Percentiles rank a stretch among this genome's conserved stretches.
Evolutionary conservation across 202 grass and related monocot genomes (phyloP).

Genomic region (Hordeum pubiflorum): DNA sequence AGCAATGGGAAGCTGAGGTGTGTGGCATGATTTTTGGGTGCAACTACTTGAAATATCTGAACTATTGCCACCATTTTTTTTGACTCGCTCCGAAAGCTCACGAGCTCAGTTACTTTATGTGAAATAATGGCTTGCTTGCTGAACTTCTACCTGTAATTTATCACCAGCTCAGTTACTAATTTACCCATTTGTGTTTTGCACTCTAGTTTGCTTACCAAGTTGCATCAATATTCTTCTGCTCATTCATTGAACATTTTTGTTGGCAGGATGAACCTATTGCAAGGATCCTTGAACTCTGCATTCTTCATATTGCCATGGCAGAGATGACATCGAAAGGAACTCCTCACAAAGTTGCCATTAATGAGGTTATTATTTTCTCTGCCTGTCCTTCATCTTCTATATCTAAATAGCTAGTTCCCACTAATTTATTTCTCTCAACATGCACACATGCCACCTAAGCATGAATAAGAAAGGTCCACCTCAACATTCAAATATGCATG

Average conservation of each 20-base stretch:
- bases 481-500: too few relatives aligned
- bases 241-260: not conserved
- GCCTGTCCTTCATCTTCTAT: not conserved
- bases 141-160: not conserved
- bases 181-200: not conserved
- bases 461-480: too few relatives aligned
- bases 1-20: not conserved
- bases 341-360: conserved; percentile 86
- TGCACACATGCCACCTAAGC: too few relatives aligned
- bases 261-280: conserved; percentile 72
- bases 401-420: too few relatives aligned
- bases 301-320: conserved; percentile 97
- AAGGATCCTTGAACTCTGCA: conserved; percentile 91
- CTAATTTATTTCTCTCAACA: too few relatives aligned
- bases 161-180: not conserved
- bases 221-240: not conserved
- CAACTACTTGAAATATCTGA: conserved; percentile 8
- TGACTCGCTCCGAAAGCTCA: not conserved
- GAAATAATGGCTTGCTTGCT: not conserved
- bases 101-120: too few relatives aligned
- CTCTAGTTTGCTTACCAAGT: not conserved
- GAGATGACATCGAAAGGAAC: conserved; percentile 86
- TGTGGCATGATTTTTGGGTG: not conserved
- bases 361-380: conserved; percentile 47
- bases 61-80: not conserved